phyloP scores from a whole-genome alignment of 1,284 basidiomycete species.

The Ustilago xerochloae region DNA sequence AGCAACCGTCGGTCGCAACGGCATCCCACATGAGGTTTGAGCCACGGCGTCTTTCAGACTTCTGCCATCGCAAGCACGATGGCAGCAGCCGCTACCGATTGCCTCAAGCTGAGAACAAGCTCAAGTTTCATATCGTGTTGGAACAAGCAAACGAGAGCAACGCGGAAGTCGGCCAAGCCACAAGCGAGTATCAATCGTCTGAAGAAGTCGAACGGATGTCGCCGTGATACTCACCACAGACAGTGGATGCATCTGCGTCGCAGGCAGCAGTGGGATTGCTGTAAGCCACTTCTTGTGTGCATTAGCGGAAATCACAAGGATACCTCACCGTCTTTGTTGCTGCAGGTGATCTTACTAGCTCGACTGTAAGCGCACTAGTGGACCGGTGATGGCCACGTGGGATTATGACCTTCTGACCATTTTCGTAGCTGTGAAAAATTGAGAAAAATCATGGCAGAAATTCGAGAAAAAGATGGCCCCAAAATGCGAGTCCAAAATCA shows the following conservation, averaged over 20 bases:
- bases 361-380: neutral
- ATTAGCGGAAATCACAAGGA: too few species aligned
- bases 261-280: too few species aligned
- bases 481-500: conserved; percentile 3
- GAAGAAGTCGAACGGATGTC: neutral
- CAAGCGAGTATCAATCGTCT: neutral
- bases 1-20: neutral
- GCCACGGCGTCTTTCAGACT: neutral
- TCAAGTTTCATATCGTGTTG: neutral
- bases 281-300: too few species aligned
- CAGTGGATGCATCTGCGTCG: too few species aligned
- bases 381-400: neutral
- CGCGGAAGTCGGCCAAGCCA: neutral
- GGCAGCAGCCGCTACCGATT: neutral
- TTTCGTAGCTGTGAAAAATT: neutral
- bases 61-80: too few species aligned
- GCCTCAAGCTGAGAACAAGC: too few species aligned
- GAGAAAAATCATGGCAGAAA: neutral
- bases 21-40: neutral
- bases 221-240: neutral
- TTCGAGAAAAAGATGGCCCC: neutral
- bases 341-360: neutral
- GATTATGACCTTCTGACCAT: neutral
- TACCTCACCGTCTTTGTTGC: neutral
- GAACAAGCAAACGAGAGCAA: neutral